Evolutionary conservation across 78 protist genomes (phyloP).

Genomic region (Dictyostelium discoideum): dicty_2.7 NC_007091.3:542501-543000

Average conservation of each 20-base stretch:
- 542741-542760: slow-evolving; percentile 13
- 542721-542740: background rate
- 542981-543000: background rate
- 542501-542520: background rate
- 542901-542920: background rate
- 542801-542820: slow-evolving; percentile 8
- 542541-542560: slow-evolving; percentile 4
- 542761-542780: slow-evolving; percentile 6
- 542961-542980: slow-evolving; percentile 3
- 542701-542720: too few relatives aligned
- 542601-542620: too few relatives aligned
- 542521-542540: background rate
- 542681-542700: too few relatives aligned
- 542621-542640: too few relatives aligned
- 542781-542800: background rate
- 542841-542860: background rate
- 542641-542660: too few relatives aligned
- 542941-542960: background rate
- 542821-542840: background rate
- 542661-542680: too few relatives aligned
- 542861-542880: slow-evolving; percentile 4
- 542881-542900: background rate
- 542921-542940: background rate
- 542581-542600: background rate
- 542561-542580: background rate